Conservation (phyloP, 148 eudicot species). For the Fagopyrum homotropicum region DNA sequence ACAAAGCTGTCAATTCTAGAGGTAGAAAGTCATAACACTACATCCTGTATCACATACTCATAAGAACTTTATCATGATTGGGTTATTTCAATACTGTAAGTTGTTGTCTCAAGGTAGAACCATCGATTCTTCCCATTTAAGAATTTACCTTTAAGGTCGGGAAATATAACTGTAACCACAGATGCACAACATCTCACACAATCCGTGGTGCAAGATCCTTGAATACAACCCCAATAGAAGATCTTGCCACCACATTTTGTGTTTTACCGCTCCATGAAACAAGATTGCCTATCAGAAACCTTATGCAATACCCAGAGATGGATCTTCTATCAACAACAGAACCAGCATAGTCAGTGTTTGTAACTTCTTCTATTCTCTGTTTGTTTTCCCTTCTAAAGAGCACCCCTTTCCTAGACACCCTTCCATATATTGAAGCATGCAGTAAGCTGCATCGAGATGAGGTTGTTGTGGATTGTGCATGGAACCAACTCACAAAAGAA, state of each 20-base stretch:
- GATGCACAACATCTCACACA: background rate
- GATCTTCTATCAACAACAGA: background rate
- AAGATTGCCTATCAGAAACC: background rate
- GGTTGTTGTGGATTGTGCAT: background rate
- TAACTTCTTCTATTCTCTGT: background rate
- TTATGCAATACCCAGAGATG: background rate
- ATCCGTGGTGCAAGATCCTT: background rate
- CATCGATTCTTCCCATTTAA: background rate
- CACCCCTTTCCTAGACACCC: background rate
- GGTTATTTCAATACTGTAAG: background rate
- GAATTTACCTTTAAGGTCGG: background rate
- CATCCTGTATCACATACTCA: no score
- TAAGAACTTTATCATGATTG: background rate
- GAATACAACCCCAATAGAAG: background rate
- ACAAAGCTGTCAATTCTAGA: no score
- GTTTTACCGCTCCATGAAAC: background rate
- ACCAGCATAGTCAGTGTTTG: background rate
- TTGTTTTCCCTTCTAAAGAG: background rate
- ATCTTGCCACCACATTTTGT: background rate
- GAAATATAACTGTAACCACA: background rate
- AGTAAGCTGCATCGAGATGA: background rate
- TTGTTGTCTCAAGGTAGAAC: background rate
- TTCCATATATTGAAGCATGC: background rate
- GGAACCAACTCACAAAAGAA: background rate
- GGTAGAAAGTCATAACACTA: no score